These are phyloP conservation scores for Apiotrichum montevideense DNA, from an alignment of 1,284 basidiomycete genomes.

Conservation along the genomic window DNA sequence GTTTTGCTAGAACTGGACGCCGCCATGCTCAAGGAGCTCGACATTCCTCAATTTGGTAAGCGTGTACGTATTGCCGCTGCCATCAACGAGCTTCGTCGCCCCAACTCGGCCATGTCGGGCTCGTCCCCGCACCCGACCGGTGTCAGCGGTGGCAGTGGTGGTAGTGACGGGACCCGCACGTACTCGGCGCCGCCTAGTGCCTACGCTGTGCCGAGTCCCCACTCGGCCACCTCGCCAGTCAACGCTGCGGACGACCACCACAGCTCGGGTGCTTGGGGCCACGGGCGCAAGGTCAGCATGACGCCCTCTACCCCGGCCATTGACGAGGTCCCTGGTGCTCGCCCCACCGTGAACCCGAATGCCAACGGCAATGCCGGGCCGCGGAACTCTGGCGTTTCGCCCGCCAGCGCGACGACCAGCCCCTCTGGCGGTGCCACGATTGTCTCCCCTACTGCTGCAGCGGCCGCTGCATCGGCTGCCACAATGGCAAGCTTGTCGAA, in stretches of 20 bases:
- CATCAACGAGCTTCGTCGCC: constrained; percentile 79
- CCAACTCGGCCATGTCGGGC: constrained; percentile 52
- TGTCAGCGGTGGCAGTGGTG: background rate
- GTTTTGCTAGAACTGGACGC: constrained; percentile 90
- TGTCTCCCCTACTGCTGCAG: background rate
- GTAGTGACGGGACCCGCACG: background rate
- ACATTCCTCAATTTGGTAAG: constrained; percentile 89
- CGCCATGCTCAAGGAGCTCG: constrained; percentile 91
- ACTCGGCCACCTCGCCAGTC: background rate
- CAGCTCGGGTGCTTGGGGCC: constrained; percentile 9
- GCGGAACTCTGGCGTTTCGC: constrained; percentile 5
- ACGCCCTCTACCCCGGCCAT: constrained; percentile 20
- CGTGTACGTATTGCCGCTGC: constrained; percentile 88
- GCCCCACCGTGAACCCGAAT: background rate
- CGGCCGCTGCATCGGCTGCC: constrained; percentile 1
- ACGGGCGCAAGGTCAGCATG: constrained; percentile 34
- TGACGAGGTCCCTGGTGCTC: constrained; percentile 9
- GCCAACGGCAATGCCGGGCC: background rate
- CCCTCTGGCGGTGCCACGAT: background rate
- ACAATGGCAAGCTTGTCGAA: constrained; percentile 23
- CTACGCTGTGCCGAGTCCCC: background rate
- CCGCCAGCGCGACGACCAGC: constrained; percentile 1
- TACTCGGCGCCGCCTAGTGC: constrained; percentile 3
- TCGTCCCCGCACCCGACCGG: constrained; percentile 12
- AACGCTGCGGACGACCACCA: constrained; percentile 17